Evolutionary conservation across 495 filamentous ascomycete genomes (phyloP).

Genomic region (Neurospora sp.): DNA sequence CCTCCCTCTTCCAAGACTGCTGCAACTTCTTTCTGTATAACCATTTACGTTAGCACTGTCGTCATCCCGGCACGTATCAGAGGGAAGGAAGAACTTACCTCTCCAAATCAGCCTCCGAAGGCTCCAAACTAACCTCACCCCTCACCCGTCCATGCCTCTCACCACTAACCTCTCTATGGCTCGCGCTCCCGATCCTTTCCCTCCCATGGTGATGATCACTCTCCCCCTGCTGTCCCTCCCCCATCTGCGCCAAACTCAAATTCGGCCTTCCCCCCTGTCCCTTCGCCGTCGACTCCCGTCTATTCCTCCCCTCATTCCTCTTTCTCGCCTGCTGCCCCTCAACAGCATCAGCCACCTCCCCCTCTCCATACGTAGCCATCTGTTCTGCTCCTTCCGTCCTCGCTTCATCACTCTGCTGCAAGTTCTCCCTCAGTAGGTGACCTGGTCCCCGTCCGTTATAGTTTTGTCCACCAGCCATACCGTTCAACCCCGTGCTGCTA

Average conservation of each 20-base stretch:
- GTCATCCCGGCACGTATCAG: background rate
- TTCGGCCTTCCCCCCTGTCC: background rate
- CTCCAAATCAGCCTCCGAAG: slow-evolving; percentile 30
- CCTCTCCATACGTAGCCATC: slow-evolving; percentile 44
- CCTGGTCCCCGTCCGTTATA: background rate
- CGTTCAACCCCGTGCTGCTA: background rate
- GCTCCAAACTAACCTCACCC: slow-evolving; percentile 17
- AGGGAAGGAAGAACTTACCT: slow-evolving; percentile 22
- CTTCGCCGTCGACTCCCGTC: background rate
- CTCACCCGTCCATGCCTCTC: slow-evolving; percentile 13
- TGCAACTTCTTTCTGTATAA: slow-evolving; percentile 21
- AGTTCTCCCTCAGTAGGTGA: background rate
- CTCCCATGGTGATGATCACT: background rate
- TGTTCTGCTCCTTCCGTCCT: slow-evolving; percentile 42
- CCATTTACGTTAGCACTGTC: background rate
- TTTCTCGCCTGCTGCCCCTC: slow-evolving; percentile 30
- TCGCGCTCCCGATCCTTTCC: background rate
- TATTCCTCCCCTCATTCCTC: background rate
- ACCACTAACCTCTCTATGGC: background rate
- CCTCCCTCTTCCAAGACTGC: slow-evolving; percentile 19
- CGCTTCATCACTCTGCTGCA: slow-evolving; percentile 1
- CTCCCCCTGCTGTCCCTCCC: background rate
- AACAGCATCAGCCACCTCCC: slow-evolving; percentile 42
- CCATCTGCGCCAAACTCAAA: background rate
- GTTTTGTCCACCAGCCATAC: background rate